Evolutionary conservation across 257 asterid species (phyloP).

Genomic region (Fraxinus cuspidata): DNA sequence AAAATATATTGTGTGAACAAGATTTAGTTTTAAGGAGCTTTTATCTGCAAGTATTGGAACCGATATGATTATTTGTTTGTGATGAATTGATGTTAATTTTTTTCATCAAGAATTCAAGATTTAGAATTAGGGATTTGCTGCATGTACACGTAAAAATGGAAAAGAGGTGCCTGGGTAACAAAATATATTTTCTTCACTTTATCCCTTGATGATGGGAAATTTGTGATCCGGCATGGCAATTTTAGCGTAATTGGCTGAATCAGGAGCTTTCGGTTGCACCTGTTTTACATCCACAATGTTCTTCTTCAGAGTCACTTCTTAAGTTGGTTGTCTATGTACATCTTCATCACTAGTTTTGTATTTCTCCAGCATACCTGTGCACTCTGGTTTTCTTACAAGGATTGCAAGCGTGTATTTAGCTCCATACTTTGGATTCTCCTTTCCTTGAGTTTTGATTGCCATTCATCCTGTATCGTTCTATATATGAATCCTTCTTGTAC

Average conservation of each 20-base stretch:
- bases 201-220: not conserved
- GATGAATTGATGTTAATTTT: not conserved
- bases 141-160: not conserved
- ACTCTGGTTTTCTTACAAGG: not conserved
- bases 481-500: not conserved
- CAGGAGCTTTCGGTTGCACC: not conserved
- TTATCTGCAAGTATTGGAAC: not conserved
- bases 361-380: not conserved
- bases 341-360: not conserved
- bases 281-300: not conserved
- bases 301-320: not conserved
- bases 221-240: not conserved
- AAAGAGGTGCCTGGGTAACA: too few species aligned
- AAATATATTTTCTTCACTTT: not conserved
- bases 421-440: not conserved
- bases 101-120: not conserved
- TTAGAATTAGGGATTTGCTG: conserved; percentile 14
- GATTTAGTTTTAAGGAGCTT: not conserved
- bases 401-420: not conserved
- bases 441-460: not conserved
- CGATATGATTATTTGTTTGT: conserved; percentile 1
- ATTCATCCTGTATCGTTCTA: not conserved
- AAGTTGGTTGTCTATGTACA: not conserved
- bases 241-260: not conserved
- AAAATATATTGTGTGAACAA: not conserved